Evolutionary conservation across 2,329 filamentous ascomycete species (phyloP).

Genomic region (Alternaria sp.): DNA sequence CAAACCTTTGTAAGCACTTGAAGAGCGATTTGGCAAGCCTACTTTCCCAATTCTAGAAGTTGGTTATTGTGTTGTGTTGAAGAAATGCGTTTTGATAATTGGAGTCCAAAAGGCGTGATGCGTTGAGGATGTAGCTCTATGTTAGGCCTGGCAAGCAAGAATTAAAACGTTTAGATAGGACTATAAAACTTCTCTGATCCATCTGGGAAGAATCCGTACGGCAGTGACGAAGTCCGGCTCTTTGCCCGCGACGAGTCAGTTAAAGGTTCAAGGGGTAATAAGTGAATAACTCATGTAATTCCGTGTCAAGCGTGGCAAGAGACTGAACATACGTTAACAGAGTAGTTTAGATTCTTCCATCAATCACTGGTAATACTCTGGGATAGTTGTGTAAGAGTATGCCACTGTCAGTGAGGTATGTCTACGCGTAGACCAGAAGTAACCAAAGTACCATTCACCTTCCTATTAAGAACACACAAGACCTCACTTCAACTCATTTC

Average conservation of each 20-base stretch:
- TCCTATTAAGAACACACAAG: background rate
- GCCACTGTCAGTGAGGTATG: background rate
- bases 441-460: background rate
- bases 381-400: background rate
- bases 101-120: background rate
- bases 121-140: background rate
- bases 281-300: background rate
- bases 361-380: background rate
- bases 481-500: background rate
- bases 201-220: background rate
- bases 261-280: background rate
- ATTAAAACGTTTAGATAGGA: background rate
- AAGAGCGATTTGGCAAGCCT: background rate
- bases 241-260: background rate
- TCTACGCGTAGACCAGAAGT: background rate
- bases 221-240: background rate
- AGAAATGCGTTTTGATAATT: background rate
- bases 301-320: background rate
- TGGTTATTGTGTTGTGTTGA: background rate
- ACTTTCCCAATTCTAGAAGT: background rate
- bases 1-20: background rate
- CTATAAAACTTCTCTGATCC: background rate
- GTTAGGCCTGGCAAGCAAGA: background rate
- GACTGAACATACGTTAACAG: background rate
- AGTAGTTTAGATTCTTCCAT: background rate